Percentiles rank a stretch among this genome's conserved stretches.
phyloP scores from a whole-genome alignment of 2,329 filamentous ascomycete genomes.

The Aspergillus jensenii region DNA sequence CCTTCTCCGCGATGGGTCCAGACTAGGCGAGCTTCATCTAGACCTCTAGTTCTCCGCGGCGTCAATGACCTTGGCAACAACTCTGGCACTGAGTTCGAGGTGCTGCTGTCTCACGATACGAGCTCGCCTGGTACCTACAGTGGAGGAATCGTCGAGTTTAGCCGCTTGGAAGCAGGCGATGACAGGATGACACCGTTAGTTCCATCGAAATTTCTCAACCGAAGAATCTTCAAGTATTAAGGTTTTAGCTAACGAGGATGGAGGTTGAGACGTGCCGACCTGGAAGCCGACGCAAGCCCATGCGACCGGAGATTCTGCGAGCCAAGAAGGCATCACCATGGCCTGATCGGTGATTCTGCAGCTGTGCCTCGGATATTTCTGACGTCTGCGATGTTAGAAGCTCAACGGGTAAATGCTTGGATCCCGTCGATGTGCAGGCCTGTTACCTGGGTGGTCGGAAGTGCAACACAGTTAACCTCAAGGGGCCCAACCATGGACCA shows the following conservation, averaged over 20 bases:
- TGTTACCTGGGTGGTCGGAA: background rate
- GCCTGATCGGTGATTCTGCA: background rate
- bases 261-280: constrained; percentile 1
- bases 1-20: background rate
- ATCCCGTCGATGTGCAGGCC: background rate
- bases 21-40: background rate
- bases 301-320: constrained; percentile 14
- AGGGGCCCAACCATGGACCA: background rate
- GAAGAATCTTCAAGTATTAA: background rate
- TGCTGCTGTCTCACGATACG: background rate
- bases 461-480: no score
- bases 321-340: constrained; percentile 2
- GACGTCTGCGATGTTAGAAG: background rate
- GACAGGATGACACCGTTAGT: background rate
- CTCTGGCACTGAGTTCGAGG: background rate
- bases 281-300: background rate
- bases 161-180: background rate
- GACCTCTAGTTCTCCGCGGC: no score
- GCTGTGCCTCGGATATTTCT: constrained; percentile 8
- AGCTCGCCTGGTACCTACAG: no score
- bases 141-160: background rate
- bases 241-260: background rate
- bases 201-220: background rate
- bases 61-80: background rate
- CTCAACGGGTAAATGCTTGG: constrained; percentile 3